Percentiles rank a stretch among this genome's conserved stretches.
Conservation (phyloP, 306 rosid genomes). For the Sechiopsis laciniata region DNA sequence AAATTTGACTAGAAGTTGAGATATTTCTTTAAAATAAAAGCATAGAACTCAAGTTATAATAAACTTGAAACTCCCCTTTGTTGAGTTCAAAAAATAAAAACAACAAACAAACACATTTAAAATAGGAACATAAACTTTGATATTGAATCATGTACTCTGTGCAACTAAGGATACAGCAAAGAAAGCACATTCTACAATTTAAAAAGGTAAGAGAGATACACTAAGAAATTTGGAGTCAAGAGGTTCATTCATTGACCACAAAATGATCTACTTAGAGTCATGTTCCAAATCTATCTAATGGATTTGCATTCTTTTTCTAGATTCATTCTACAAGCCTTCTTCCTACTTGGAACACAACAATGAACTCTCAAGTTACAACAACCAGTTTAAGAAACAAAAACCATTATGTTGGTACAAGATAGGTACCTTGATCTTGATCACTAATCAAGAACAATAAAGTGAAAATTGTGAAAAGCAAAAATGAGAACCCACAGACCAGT, state of each 20-base stretch:
- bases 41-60: too few relatives aligned
- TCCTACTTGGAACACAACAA: background rate
- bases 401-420: conserved; percentile 64
- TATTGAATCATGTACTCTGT: background rate
- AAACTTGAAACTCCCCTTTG: too few relatives aligned
- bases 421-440: conserved; percentile 42
- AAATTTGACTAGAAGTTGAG: too few relatives aligned
- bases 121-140: background rate
- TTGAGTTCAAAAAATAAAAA: too few relatives aligned
- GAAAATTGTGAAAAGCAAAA: conserved; percentile 41
- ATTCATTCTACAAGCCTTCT: conserved; percentile 2
- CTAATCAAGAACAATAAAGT: conserved; percentile 50
- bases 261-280: background rate
- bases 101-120: too few relatives aligned
- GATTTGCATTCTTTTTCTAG: background rate
- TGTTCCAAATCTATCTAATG: background rate
- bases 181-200: background rate
- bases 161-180: background rate
- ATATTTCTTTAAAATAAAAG: too few relatives aligned
- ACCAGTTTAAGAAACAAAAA: background rate
- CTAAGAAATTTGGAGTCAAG: background rate
- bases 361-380: conserved; percentile 8
- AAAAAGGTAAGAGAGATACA: background rate
- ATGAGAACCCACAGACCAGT: conserved; percentile 51
- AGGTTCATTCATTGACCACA: conserved; percentile 9